Evolutionary conservation across 192 early-diverging fungal genomes (phyloP).

Genomic region (Funneliformis mosseae): DNA sequence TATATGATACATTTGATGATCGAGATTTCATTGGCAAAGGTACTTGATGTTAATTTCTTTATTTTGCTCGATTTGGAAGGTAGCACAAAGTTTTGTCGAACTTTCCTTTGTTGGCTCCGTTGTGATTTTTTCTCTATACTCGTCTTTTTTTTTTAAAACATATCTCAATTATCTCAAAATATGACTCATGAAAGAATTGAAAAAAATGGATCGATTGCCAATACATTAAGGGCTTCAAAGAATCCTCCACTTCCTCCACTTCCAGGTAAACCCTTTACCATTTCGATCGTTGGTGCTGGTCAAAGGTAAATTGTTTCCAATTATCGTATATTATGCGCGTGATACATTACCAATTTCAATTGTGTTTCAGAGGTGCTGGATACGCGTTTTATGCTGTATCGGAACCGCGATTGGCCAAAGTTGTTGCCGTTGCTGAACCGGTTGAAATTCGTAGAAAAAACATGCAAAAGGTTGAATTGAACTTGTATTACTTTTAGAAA

Average conservation of each 20-base stretch:
- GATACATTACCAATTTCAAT: background rate
- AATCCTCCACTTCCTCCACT: background rate
- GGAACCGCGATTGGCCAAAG: conserved; percentile 44
- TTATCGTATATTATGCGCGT: background rate
- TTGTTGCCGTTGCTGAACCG: conserved; percentile 59
- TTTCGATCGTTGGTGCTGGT: conserved; percentile 55
- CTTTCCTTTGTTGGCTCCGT: too few species aligned
- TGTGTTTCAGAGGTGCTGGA: conserved; percentile 4
- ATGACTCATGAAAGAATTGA: background rate
- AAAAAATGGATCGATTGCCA: background rate
- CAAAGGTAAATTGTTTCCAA: conserved; percentile 37
- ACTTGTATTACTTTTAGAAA: background rate
- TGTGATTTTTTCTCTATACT: too few species aligned
- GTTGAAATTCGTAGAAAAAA: conserved; percentile 37
- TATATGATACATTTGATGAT: too few species aligned
- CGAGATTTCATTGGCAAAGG: too few species aligned
- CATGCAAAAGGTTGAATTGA: conserved; percentile 13
- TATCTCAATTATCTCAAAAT: background rate
- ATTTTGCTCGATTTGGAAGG: too few species aligned
- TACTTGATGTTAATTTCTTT: too few species aligned
- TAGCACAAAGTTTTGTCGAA: too few species aligned
- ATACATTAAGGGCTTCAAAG: background rate
- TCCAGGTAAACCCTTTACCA: conserved; percentile 35
- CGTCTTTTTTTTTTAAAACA: too few species aligned
- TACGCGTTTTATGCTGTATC: conserved; percentile 47